A percentile compares a stretch with the other conserved stretches of the same genome.
Conservation (phyloP, 306 rosid species). For the Citrullus amarus region DNA sequence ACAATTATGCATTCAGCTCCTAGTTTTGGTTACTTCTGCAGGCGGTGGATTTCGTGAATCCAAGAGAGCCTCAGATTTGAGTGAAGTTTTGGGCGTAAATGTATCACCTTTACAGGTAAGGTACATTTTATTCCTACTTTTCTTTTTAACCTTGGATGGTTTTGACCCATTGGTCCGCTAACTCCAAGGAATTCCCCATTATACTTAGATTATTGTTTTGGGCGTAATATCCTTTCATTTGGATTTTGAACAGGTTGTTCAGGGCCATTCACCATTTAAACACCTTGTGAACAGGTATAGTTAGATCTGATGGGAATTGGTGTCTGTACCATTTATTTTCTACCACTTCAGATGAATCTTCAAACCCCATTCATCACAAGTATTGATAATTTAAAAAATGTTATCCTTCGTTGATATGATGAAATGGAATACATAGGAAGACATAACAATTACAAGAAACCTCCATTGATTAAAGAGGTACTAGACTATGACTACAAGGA, state of each 20-base stretch:
- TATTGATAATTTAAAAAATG: neutral
- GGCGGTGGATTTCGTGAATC: slow-evolving; percentile 92
- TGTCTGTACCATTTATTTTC: neutral
- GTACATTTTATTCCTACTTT: neutral
- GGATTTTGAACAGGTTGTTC: slow-evolving; percentile 54
- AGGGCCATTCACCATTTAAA: slow-evolving; percentile 85
- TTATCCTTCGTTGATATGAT: too few relatives aligned
- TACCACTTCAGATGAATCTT: neutral
- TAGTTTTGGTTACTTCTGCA: slow-evolving; percentile 12
- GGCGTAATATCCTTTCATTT: neutral
- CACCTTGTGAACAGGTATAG: slow-evolving; percentile 58
- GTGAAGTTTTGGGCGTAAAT: slow-evolving; percentile 48
- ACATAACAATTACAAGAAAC: too few relatives aligned
- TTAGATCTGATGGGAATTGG: slow-evolving; percentile 5
- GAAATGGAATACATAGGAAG: too few relatives aligned
- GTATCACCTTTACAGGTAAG: slow-evolving; percentile 65
- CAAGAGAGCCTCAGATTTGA: slow-evolving; percentile 65
- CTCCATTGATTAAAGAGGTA: too few relatives aligned
- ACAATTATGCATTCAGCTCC: neutral
- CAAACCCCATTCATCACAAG: neutral
- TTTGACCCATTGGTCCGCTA: neutral
- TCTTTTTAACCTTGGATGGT: neutral
- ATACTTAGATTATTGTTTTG: neutral
- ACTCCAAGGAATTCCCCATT: neutral
- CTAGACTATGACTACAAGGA: too few relatives aligned